phyloP scores from a whole-genome alignment of 1,139 yeast species.

The Debaryomyces singareniensis region DNA sequence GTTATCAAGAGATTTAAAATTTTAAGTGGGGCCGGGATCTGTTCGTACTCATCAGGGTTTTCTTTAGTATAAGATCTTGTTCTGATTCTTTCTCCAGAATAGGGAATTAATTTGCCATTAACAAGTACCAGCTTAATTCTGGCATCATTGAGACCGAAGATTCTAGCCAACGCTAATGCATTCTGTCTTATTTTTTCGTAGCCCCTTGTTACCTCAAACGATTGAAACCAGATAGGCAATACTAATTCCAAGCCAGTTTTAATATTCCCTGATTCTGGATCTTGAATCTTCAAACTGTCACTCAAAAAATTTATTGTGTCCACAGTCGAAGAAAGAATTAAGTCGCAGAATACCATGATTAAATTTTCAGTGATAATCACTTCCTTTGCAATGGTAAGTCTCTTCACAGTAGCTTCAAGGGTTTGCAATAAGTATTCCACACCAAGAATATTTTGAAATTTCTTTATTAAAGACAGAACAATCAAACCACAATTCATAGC shows the following conservation, averaged over 20 bases:
- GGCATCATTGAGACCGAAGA: conserved; percentile 54
- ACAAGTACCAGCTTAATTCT: conserved; percentile 50
- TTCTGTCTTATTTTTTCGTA: conserved; percentile 67
- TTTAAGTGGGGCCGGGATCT: conserved; percentile 63
- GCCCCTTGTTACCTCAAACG: conserved; percentile 79
- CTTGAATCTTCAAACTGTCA: conserved; percentile 27
- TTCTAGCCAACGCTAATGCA: conserved; percentile 56
- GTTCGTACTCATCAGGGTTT: conserved; percentile 59
- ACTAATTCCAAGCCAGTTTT: conserved; percentile 19
- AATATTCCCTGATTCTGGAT: conserved; percentile 16
- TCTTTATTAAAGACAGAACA: conserved; percentile 57
- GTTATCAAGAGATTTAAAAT: conserved; percentile 64
- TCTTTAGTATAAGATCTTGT: conserved; percentile 79
- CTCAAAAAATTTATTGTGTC: conserved; percentile 58
- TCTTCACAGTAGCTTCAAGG: conserved; percentile 63
- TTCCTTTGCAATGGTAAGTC: conserved; percentile 61
- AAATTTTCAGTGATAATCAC: conserved; percentile 72
- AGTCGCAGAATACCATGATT: conserved; percentile 67
- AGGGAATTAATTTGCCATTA: conserved; percentile 71
- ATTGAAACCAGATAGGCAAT: conserved; percentile 69
- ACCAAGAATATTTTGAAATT: conserved; percentile 48
- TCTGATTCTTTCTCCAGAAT: conserved; percentile 55
- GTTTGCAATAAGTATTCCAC: conserved; percentile 49
- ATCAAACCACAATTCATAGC: conserved; percentile 70
- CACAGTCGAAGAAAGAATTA: conserved; percentile 54